Percentiles rank a stretch among this genome's conserved stretches.
Conservation (phyloP, 2,329 filamentous ascomycete genomes). For the Fusarium miscanthi region DNA sequence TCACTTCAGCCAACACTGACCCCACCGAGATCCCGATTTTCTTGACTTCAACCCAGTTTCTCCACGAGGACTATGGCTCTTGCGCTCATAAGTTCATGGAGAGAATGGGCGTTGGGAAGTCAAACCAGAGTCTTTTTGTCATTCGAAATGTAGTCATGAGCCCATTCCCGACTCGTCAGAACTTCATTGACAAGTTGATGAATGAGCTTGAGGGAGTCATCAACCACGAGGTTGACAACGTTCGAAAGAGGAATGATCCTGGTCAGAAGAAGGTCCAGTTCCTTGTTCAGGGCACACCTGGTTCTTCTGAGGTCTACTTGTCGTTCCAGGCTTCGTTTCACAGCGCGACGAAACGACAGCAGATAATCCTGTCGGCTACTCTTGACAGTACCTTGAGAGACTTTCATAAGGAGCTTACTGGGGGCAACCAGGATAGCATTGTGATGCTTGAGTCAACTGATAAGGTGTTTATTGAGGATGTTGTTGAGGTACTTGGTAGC, state of each 20-base stretch:
- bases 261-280: conserved; percentile 52
- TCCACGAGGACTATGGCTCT: conserved; percentile 53
- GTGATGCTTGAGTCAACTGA: conserved; percentile 30
- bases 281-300: conserved; percentile 50
- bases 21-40: conserved; percentile 56
- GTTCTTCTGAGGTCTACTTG: conserved; percentile 50
- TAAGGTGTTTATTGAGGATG: not conserved
- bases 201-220: conserved; percentile 48
- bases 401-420: not conserved
- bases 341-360: conserved; percentile 48
- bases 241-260: conserved; percentile 51
- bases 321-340: conserved; percentile 56
- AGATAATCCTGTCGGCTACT: conserved; percentile 47
- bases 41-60: conserved; percentile 58
- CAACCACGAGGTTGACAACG: conserved; percentile 45
- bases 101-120: conserved; percentile 51
- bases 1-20: conserved; percentile 54
- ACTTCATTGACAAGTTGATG: conserved; percentile 54
- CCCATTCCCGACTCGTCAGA: conserved; percentile 54
- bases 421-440: conserved; percentile 1
- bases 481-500: not conserved
- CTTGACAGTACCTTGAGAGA: not conserved
- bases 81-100: conserved; percentile 56
- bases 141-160: conserved; percentile 62
- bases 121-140: conserved; percentile 54